phyloP scores from a whole-genome alignment of 495 filamentous ascomycete species.

The Pyrenula massariospora region DNA sequence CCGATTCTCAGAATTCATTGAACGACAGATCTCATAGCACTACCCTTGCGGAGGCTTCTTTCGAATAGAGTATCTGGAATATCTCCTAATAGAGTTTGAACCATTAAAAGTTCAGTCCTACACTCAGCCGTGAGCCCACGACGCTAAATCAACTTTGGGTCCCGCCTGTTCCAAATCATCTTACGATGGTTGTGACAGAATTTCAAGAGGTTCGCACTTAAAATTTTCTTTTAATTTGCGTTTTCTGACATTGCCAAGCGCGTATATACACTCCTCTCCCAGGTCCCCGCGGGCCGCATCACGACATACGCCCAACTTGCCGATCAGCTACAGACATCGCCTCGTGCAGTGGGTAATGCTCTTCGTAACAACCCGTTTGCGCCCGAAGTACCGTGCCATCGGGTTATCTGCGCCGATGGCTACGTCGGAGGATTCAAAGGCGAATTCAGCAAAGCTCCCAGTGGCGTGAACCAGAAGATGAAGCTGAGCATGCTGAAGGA shows the following conservation, averaged over 20 bases:
- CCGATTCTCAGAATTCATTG: no score
- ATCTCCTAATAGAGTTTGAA: no score
- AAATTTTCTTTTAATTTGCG: neutral
- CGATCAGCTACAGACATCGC: conserved; percentile 47
- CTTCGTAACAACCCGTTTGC: conserved; percentile 51
- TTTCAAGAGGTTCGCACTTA: conserved; percentile 1
- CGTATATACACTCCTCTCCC: conserved; percentile 47
- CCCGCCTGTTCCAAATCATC: no score
- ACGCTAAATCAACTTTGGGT: no score
- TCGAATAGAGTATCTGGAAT: no score
- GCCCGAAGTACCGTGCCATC: conserved; percentile 30
- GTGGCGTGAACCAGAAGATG: conserved; percentile 16
- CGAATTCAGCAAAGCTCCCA: conserved; percentile 3
- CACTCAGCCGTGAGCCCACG: no score
- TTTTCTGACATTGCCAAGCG: conserved; percentile 10
- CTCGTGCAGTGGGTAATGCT: conserved; percentile 63
- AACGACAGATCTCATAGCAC: no score
- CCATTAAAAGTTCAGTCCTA: no score
- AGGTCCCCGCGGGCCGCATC: conserved; percentile 52
- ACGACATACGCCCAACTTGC: conserved; percentile 55
- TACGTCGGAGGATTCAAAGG: conserved; percentile 14
- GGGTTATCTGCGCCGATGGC: conserved; percentile 11
- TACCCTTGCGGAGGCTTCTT: no score
- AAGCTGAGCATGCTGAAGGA: conserved; percentile 16
- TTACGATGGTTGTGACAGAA: neutral